A percentile compares a stretch with the other conserved stretches of the same genome.
Evolutionary conservation across 805 yeast genomes (phyloP).

Genomic region (Candida krabiensis): DNA sequence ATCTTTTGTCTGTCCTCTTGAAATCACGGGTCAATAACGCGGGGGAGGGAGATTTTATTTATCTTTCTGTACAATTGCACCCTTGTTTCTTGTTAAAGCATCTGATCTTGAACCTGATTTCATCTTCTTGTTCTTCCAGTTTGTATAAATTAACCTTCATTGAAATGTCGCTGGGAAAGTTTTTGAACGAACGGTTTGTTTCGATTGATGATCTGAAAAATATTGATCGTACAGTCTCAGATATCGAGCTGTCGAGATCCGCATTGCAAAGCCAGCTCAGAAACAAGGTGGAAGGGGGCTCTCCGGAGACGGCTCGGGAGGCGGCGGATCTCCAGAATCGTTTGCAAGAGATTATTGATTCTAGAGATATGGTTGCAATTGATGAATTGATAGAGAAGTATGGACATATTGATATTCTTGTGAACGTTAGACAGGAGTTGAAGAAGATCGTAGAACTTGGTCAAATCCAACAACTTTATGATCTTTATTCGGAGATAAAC

Average conservation of each 20-base stretch:
- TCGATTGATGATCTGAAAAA: constrained; percentile 35
- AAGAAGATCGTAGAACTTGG: constrained; percentile 11
- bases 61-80: too few species aligned
- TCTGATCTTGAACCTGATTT: too few species aligned
- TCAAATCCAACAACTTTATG: constrained; percentile 9
- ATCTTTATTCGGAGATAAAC: constrained; percentile 5
- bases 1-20: too few species aligned
- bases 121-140: too few species aligned
- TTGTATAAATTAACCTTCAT: constrained; percentile 66
- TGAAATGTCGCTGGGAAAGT: constrained; percentile 25
- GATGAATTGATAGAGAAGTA: constrained; percentile 17
- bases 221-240: constrained; percentile 29
- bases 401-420: constrained; percentile 21
- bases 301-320: too few species aligned
- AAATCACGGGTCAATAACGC: too few species aligned
- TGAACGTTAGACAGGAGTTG: constrained; percentile 12
- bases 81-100: too few species aligned
- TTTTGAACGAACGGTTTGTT: constrained; percentile 37
- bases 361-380: constrained; percentile 6
- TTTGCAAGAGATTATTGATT: constrained; percentile 3
- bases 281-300: not conserved
- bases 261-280: constrained; percentile 2
- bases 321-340: too few species aligned
- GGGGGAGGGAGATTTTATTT: too few species aligned
- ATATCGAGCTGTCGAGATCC: constrained; percentile 24